Evolutionary conservation across 2,329 filamentous ascomycete species (phyloP), one percentile per base, ranked within the genome.

Genomic region (Byssochlamys sp.): DNA sequence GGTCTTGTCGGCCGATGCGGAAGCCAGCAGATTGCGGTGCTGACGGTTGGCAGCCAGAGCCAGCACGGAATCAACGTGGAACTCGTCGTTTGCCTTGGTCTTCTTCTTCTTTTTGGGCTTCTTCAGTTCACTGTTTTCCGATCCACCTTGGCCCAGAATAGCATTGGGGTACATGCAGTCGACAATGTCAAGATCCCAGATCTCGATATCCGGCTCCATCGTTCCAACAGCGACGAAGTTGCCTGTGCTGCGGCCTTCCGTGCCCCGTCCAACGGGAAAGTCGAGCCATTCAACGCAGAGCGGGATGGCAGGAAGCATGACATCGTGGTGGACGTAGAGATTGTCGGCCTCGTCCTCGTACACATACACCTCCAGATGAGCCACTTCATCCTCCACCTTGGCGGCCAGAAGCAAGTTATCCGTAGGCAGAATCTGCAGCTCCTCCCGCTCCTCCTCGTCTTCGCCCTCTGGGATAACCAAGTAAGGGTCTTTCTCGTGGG

Each of bases 151-250:
- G 9, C 94, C 94, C 4, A 99, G 84, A 62, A 99, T 95, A 9
- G 92, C 91, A 70, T 96, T 95, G 25, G 94, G 94, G 70, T 96
- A 99, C 89, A 99, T 95, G 84, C 88, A 89, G 77, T 99, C 94
- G 55, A 99, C 85, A 6, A 91, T 88, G 71, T 99, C 94, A 55
- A 99, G 80, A 70, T 99, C 91, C 94, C 94, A 99, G 56, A 99
- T 86, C 78, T 99, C 94, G 65, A 99, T 99, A 69, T 99, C 94
- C 1, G 94, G 92, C 69, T 97, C 92, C 85, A 97, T 96, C 3
- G 94, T 97, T 58, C 91, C 94, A 39, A 99, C 84, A 4, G 94
- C 94, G 25, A 96, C 91, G 65, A 92, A 96, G 77, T 96, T 99
- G 57, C 89, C 94, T 54, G 81, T 82, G 26, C 83, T 80, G 62